These are phyloP conservation scores for Ceratocystis variospora DNA, from an alignment of 2,329 filamentous ascomycete genomes.

Conservation along the genomic window DNA sequence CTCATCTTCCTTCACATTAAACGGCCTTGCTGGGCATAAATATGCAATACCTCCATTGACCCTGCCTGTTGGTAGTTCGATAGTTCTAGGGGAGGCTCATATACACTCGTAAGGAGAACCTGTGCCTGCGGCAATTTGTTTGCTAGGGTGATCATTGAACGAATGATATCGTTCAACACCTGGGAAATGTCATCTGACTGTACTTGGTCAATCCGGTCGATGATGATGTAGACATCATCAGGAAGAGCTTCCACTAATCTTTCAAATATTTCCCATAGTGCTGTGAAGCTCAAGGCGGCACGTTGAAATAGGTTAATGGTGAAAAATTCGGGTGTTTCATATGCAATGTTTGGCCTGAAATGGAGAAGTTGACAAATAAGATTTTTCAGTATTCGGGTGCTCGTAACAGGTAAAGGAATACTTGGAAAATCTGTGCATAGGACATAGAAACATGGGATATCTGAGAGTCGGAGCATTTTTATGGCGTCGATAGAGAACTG, in stretches of 20 bases:
- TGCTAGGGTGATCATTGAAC: slow-evolving; percentile 8
- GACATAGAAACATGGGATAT: slow-evolving; percentile 14
- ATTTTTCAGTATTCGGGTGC: slow-evolving; percentile 14
- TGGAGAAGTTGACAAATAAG: slow-evolving; percentile 17
- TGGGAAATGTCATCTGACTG: slow-evolving; percentile 14
- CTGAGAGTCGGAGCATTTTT: slow-evolving; percentile 9
- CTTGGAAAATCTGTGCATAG: slow-evolving; percentile 12
- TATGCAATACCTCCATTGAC: slow-evolving; percentile 6
- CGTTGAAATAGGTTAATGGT: slow-evolving; percentile 9
- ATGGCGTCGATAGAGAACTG: slow-evolving; percentile 17
- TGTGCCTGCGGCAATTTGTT: slow-evolving; percentile 1
- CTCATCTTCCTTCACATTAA: slow-evolving; percentile 2
- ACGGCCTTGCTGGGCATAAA: slow-evolving; percentile 6
- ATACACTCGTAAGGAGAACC: slow-evolving; percentile 17
- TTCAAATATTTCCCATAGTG: slow-evolving; percentile 17
- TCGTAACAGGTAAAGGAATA: slow-evolving; percentile 10
- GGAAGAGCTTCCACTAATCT: slow-evolving; percentile 11
- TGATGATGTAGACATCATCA: slow-evolving; percentile 17
- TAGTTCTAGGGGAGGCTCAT: slow-evolving; percentile 16
- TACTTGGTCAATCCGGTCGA: slow-evolving; percentile 16
- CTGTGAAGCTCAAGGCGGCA: slow-evolving; percentile 1
- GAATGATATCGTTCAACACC: slow-evolving; percentile 12
- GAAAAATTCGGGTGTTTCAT: slow-evolving; percentile 15
- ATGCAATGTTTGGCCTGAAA: slow-evolving; percentile 12
- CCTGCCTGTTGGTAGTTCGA: neutral